These are phyloP conservation scores for Fusarium neocosmosporiellum DNA, from an alignment of 2,329 filamentous ascomycete genomes.

Conservation along the genomic window DNA sequence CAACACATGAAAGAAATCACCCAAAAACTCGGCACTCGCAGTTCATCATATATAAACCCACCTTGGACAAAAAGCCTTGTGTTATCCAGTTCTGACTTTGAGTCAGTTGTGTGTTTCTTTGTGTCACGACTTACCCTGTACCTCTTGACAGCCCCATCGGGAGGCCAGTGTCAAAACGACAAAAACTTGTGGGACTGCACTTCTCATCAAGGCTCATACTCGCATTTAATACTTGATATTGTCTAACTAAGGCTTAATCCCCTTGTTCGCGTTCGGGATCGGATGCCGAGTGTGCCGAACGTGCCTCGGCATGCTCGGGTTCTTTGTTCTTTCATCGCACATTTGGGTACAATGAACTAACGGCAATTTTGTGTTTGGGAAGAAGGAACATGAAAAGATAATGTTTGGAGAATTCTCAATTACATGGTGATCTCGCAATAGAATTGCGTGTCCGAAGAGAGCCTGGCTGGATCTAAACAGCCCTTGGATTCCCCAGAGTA, in stretches of 20 bases:
- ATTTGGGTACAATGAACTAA: neutral
- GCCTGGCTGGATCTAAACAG: neutral
- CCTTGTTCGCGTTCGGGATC: neutral
- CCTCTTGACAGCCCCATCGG: neutral
- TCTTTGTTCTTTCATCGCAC: neutral
- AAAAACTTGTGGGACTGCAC: no score
- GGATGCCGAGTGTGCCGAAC: neutral
- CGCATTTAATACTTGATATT: neutral
- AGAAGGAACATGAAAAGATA: neutral
- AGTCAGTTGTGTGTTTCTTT: neutral
- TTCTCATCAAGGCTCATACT: no score
- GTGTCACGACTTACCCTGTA: neutral
- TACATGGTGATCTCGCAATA: neutral
- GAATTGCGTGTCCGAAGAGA: neutral
- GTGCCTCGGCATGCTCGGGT: neutral
- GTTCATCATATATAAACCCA: no score
- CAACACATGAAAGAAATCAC: neutral
- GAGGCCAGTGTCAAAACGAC: neutral
- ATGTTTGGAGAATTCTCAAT: neutral
- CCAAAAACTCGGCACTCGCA: rapidly evolving
- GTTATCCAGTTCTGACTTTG: neutral
- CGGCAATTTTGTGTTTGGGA: neutral
- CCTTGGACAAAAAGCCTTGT: no score
- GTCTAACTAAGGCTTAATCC: neutral
- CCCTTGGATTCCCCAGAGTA: neutral